phyloP scores from a whole-genome alignment of 805 yeast species.

The Yamadazyma akitaensis region DNA sequence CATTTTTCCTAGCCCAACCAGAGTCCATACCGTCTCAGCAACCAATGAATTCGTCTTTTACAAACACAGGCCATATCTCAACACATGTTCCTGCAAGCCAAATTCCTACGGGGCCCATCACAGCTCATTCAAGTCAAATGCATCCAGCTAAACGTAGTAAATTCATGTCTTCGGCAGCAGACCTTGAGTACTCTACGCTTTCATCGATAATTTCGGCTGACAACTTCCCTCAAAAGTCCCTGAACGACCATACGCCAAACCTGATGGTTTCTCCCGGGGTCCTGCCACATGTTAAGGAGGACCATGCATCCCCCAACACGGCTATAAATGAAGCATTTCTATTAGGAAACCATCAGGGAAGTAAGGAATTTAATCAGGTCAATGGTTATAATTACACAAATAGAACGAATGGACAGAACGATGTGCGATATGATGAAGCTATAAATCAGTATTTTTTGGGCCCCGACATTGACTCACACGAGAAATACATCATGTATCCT shows the following conservation, averaged over 20 bases:
- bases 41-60: not conserved
- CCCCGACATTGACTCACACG: slow-evolving; percentile 40
- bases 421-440: slow-evolving; percentile 38
- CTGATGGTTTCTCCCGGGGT: slow-evolving; percentile 33
- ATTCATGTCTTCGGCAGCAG: slow-evolving; percentile 69
- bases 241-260: slow-evolving; percentile 28
- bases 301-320: slow-evolving; percentile 13
- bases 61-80: not conserved
- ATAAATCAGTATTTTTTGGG: slow-evolving; percentile 73
- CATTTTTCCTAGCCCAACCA: not conserved
- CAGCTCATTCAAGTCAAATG: not conserved
- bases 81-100: not conserved
- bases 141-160: slow-evolving; percentile 19
- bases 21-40: not conserved
- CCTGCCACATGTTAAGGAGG: slow-evolving; percentile 27
- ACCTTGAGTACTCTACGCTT: slow-evolving; percentile 65
- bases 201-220: slow-evolving; percentile 60
- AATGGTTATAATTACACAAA: not conserved
- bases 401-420: not conserved
- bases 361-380: not conserved
- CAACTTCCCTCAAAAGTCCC: slow-evolving; percentile 13
- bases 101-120: not conserved
- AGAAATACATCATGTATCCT: slow-evolving; percentile 49
- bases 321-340: slow-evolving; percentile 17
- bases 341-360: not conserved